phyloP scores from a whole-genome alignment of 371 early-diverging fungal genomes.

The Apophysomyces ossiformis region DNA sequence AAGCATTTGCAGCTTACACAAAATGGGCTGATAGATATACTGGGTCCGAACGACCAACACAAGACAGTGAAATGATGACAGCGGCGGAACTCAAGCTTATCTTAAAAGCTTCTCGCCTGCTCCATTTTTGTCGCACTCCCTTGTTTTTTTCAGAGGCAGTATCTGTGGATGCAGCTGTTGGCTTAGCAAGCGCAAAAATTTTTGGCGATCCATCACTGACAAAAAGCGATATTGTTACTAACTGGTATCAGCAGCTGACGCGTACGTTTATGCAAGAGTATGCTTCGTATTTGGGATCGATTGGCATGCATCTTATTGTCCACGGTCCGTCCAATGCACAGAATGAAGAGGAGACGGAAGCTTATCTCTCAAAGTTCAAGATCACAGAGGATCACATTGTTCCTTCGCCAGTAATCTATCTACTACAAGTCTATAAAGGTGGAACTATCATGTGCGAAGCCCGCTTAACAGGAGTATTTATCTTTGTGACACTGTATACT shows the following conservation, averaged over 20 bases:
- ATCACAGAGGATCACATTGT: constrained; percentile 36
- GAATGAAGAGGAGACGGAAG: constrained; percentile 29
- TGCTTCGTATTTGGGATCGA: constrained; percentile 65
- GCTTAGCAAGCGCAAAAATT: constrained; percentile 18
- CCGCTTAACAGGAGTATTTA: constrained; percentile 70
- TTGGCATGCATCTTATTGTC: constrained; percentile 72
- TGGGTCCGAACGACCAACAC: constrained; percentile 36
- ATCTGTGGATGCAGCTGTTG: constrained; percentile 14
- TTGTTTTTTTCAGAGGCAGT: constrained; percentile 49
- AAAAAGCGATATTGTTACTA: constrained; percentile 25
- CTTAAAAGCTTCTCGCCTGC: constrained; percentile 61
- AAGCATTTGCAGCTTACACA: constrained; percentile 65
- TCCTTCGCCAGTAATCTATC: constrained; percentile 65
- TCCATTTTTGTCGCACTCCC: constrained; percentile 74
- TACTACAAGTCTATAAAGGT: constrained; percentile 66
- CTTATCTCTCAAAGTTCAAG: constrained; percentile 37
- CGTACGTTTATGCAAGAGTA: constrained; percentile 68
- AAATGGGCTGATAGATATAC: constrained; percentile 70
- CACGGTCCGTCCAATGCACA: constrained; percentile 33
- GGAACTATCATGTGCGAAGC: constrained; percentile 80
- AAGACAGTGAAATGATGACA: constrained; percentile 55
- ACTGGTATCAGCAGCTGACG: constrained; percentile 67
- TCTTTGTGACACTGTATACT: constrained; percentile 76
- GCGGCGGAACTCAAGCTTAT: constrained; percentile 61
- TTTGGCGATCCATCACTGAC: constrained; percentile 14